Evolutionary conservation across 352 stramenopile genomes (phyloP).

Genomic region (Globisporangium canariense): DNA sequence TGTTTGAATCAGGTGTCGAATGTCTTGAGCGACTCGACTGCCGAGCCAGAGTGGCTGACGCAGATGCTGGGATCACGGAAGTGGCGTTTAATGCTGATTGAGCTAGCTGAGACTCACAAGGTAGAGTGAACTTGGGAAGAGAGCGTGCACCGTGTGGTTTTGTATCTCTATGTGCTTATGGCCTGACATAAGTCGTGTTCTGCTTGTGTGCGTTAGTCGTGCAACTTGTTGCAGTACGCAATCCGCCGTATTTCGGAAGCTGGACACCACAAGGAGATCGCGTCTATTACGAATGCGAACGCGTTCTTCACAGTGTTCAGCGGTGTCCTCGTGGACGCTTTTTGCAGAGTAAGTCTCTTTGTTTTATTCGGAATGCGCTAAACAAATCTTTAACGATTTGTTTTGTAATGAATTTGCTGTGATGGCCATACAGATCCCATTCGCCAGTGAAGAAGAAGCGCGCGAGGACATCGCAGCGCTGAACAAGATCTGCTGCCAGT

Average conservation of each 20-base stretch:
- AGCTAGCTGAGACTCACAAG: conserved; percentile 83
- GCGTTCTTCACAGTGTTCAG: conserved; percentile 86
- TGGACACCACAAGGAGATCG: conserved; percentile 86
- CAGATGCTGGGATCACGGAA: conserved; percentile 81
- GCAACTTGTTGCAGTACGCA: conserved; percentile 80
- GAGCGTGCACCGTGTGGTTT: no score
- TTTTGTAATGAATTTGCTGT: no score
- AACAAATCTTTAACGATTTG: no score
- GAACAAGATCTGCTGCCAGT: conserved; percentile 84
- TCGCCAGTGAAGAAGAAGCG: conserved; percentile 75
- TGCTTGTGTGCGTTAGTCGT: conserved; percentile 39
- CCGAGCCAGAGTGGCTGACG: conserved; percentile 79
- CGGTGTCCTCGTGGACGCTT: conserved; percentile 70
- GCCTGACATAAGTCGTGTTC: neutral
- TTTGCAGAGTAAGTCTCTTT: conserved; percentile 50
- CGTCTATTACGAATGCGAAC: conserved; percentile 79
- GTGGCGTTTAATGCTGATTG: conserved; percentile 84
- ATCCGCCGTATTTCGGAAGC: conserved; percentile 84
- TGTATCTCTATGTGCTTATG: neutral
- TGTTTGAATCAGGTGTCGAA: conserved; percentile 56
- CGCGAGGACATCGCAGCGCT: conserved; percentile 67
- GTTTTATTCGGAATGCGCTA: neutral
- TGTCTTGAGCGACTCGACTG: conserved; percentile 71
- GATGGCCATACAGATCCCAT: conserved; percentile 52
- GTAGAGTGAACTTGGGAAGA: conserved; percentile 18